Evolutionary conservation across 2,329 filamentous ascomycete species (phyloP), one percentile per base, ranked within the genome.

Genomic region (Colletotrichum truncatum): DNA sequence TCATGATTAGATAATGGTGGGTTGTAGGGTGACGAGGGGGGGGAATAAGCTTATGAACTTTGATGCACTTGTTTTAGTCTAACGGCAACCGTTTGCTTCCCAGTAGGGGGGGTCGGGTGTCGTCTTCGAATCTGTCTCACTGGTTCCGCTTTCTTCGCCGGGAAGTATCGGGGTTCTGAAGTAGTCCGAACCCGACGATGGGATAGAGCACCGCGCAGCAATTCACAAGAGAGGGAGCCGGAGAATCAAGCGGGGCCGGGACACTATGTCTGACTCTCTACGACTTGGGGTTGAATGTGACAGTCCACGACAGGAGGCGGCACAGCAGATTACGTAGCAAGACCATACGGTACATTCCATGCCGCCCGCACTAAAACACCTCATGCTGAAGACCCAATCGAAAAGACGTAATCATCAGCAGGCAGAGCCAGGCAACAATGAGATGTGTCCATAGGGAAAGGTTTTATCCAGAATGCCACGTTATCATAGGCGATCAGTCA

Each of bases 121-220:
- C 21, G 39, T 48, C 14, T 26, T 48, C 49, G 18, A 14, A 25
- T 16, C 21, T 18, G 32, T 9, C 14, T 21, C 32, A 38, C 16
- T 36, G n/a, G 32, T 26, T 14, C 14, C 49, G 16, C 30, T 26
- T 26, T 32, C 49, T 25, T 52, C n/a, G 21, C 23, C 39, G 38
- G 52, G 38, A 21, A 45, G 18, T 34, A 12, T 55, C 52, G 38
- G 52, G 39, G 52, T 55, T 55, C 38, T 55, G 18, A 38, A 55
- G 52, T 26, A 34, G n/a, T 41, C 52, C 52, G 52, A 45, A 30
- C 38, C 52, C 52, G 52, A 55, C 26, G n/a, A 45, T 36, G 28
- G 26, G 23, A 3, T 9, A 30, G 39, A 21, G 23, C n/a, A 26
- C 39, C 52, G 45, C 26, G 52, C 38, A 26, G 52, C 25, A n/a